These are phyloP conservation scores for Coleophoma crateriformis DNA, from an alignment of 2,329 filamentous ascomycete genomes.

Conservation along the genomic window DNA sequence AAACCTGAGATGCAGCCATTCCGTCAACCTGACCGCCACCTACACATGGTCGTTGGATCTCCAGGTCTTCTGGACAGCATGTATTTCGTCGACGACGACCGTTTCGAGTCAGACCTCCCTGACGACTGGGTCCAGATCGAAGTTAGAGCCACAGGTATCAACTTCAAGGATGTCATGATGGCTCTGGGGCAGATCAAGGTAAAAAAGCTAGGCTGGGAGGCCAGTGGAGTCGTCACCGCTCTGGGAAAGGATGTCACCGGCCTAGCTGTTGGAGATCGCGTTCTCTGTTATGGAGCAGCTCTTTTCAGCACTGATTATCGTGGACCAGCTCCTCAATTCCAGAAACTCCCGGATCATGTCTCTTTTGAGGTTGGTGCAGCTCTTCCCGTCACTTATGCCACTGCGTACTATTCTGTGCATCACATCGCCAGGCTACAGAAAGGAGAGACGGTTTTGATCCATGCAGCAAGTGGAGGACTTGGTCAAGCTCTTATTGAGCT, in stretches of 20 bases:
- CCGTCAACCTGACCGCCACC: neutral
- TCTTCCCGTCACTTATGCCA: slow-evolving; percentile 9
- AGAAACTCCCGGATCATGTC: neutral
- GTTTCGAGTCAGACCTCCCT: neutral
- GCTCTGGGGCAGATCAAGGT: neutral
- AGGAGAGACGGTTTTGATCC: slow-evolving; percentile 24
- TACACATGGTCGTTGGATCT: neutral
- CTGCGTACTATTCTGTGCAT: slow-evolving; percentile 9
- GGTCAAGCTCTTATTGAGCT: slow-evolving; percentile 25
- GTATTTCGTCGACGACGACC: neutral
- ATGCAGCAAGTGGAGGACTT: slow-evolving; percentile 23
- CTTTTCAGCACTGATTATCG: neutral
- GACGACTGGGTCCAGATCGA: neutral
- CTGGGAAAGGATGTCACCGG: neutral
- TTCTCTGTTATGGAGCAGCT: neutral
- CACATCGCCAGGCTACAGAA: slow-evolving; percentile 6
- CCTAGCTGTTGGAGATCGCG: neutral
- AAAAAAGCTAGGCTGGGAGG: neutral
- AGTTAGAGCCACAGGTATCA: neutral
- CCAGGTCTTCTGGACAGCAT: neutral
- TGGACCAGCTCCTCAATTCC: neutral
- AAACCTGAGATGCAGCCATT: no score
- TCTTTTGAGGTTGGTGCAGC: slow-evolving; percentile 7
- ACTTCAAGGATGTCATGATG: neutral
- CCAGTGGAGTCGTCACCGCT: neutral